Percentiles rank a stretch among this genome's conserved stretches.
Evolutionary conservation across 495 filamentous ascomycete species (phyloP).

Genomic region (Penicillium pulvis): DNA sequence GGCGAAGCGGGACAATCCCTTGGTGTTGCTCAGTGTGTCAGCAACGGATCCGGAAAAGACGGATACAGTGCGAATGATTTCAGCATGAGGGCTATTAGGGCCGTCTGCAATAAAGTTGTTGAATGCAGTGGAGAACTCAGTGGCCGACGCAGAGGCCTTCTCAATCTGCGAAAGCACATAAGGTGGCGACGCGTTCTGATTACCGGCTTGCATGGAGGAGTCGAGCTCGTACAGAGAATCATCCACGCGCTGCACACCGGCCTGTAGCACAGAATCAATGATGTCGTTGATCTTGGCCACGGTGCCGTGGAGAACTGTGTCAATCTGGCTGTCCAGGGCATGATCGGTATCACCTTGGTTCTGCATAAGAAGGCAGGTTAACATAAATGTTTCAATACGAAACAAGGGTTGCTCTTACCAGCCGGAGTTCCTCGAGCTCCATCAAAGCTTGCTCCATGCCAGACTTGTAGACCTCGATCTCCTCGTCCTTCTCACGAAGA

Average conservation of each 20-base stretch:
- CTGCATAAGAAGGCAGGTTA: slow-evolving; percentile 24
- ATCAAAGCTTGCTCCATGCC: slow-evolving; percentile 95
- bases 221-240: slow-evolving; percentile 97
- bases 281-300: slow-evolving; percentile 95
- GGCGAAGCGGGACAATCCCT: slow-evolving; percentile 90
- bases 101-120: slow-evolving; percentile 98
- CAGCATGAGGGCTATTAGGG: slow-evolving; percentile 85
- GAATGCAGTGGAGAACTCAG: slow-evolving; percentile 95
- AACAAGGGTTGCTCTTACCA: slow-evolving; percentile 34
- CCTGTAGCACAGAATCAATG: slow-evolving; percentile 93
- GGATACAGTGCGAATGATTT: slow-evolving; percentile 90
- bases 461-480: slow-evolving; percentile 94
- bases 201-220: slow-evolving; percentile 96
- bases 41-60: slow-evolving; percentile 87
- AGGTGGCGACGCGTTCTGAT: slow-evolving; percentile 94
- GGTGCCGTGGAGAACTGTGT: slow-evolving; percentile 79
- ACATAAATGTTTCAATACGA: neutral
- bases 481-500: slow-evolving; percentile 91
- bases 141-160: slow-evolving; percentile 91
- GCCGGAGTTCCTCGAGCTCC: slow-evolving; percentile 80
- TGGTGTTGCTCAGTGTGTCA: slow-evolving; percentile 94
- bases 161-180: slow-evolving; percentile 96
- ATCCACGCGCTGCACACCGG: slow-evolving; percentile 91
- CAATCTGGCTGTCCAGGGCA: slow-evolving; percentile 86
- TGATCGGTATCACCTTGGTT: slow-evolving; percentile 75